These are phyloP conservation scores for Penicillium verhagenii DNA, from an alignment of 495 filamentous ascomycete genomes.

Conservation along the genomic window DNA sequence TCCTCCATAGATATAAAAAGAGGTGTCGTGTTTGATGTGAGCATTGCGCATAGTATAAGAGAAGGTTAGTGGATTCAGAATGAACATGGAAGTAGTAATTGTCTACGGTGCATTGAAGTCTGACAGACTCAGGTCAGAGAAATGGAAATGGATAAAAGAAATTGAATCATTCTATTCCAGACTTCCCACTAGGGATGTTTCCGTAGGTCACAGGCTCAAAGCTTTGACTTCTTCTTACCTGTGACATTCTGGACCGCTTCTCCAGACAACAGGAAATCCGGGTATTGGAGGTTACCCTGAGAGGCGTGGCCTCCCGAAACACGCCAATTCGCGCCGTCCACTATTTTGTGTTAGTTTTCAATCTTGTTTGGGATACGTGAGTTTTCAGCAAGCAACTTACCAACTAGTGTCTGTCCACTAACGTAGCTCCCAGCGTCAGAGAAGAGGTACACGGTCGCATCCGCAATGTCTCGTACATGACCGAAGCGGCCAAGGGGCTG, in stretches of 20 bases:
- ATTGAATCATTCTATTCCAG: neutral
- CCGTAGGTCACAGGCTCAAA: conserved; percentile 39
- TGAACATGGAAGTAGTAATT: no score
- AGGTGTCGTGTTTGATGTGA: no score
- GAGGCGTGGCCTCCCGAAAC: conserved; percentile 41
- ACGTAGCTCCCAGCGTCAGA: conserved; percentile 81
- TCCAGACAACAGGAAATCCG: conserved; percentile 61
- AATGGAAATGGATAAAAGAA: neutral
- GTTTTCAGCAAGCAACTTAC: conserved; percentile 22
- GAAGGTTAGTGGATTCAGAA: no score
- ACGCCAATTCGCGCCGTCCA: conserved; percentile 48
- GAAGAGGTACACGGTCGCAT: conserved; percentile 87
- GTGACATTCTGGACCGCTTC: conserved; percentile 55
- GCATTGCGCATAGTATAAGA: no score
- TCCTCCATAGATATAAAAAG: no score
- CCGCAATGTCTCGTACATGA: conserved; percentile 83
- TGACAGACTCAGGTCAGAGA: neutral
- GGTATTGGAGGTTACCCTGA: conserved; percentile 45
- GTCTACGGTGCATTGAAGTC: no score
- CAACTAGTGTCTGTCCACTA: conserved; percentile 74
- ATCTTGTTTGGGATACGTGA: neutral
- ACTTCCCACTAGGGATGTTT: neutral
- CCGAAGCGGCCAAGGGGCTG: conserved; percentile 74
- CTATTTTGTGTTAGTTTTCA: conserved; percentile 21
- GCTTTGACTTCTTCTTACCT: conserved; percentile 61